Evolutionary conservation across 2,329 filamentous ascomycete genomes (phyloP).

Genomic region (Botrytis elliptica): DNA sequence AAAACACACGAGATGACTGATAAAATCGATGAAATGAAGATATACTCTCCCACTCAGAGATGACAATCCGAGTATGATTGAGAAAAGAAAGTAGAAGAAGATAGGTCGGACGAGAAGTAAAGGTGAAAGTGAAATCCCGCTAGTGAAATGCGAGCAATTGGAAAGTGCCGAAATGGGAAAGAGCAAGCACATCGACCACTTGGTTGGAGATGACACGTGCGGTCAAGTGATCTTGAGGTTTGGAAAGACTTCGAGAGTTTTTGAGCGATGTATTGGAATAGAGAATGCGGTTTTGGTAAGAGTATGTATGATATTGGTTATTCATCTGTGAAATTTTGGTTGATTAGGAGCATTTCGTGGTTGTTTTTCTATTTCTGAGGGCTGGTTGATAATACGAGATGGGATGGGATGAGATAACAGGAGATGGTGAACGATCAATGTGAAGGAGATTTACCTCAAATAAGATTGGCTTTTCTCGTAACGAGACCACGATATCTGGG

Average conservation of each 20-base stretch:
- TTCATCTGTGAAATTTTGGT: not conserved
- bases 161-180: not conserved
- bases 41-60: not conserved
- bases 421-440: not conserved
- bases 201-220: not conserved
- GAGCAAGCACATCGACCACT: not conserved
- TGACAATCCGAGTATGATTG: not conserved
- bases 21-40: not conserved
- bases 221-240: not conserved
- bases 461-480: not conserved
- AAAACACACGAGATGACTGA: not conserved
- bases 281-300: not conserved
- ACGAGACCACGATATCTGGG: not conserved
- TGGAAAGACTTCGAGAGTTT: not conserved
- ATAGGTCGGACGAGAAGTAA: not conserved
- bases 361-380: not conserved
- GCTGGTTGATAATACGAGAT: not conserved
- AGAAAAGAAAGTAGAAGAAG: not conserved
- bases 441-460: not conserved
- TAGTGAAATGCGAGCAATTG: not conserved
- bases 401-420: no score
- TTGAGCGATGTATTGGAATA: not conserved
- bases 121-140: not conserved
- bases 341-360: not conserved
- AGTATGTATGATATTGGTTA: not conserved